Conservation (phyloP, 768 basidiomycete species). For the Hypsizygus marmoreus region DNA sequence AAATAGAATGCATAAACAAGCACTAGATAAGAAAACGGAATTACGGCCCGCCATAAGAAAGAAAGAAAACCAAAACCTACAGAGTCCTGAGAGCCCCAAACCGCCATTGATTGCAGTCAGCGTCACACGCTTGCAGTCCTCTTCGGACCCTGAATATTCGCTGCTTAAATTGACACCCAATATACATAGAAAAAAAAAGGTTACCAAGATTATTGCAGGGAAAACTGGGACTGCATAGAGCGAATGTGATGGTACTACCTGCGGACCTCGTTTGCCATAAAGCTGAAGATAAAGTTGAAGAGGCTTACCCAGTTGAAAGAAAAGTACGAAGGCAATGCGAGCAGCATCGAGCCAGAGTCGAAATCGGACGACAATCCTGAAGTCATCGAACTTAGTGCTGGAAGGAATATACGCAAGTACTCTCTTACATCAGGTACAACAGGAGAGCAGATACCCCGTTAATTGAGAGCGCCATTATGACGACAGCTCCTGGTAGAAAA, state of each 20-base stretch:
- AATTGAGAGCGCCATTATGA: slow-evolving; percentile 29
- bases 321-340: slow-evolving; percentile 30
- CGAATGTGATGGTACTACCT: slow-evolving; percentile 35
- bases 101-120: slow-evolving; percentile 29
- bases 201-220: slow-evolving; percentile 38
- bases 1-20: slow-evolving; percentile 30
- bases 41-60: background rate
- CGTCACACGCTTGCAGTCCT: slow-evolving; percentile 31
- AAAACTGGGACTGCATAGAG: slow-evolving; percentile 29
- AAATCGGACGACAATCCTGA: slow-evolving; percentile 41
- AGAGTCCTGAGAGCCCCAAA: slow-evolving; percentile 32
- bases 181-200: background rate
- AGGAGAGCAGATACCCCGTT: slow-evolving; percentile 35
- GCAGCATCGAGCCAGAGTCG: slow-evolving; percentile 39
- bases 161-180: background rate
- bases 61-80: slow-evolving; percentile 26
- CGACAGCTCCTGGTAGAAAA: slow-evolving; percentile 29
- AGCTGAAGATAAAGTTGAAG: background rate
- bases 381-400: background rate
- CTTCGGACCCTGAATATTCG: slow-evolving; percentile 22
- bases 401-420: background rate
- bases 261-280: background rate
- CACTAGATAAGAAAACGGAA: slow-evolving; percentile 16
- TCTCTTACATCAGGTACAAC: slow-evolving; percentile 37
- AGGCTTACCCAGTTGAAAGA: slow-evolving; percentile 32